A percentile compares a stretch with the other conserved stretches of the same genome.
Conservation (phyloP, 495 filamentous ascomycete genomes). For the Neurospora sp. region DNA sequence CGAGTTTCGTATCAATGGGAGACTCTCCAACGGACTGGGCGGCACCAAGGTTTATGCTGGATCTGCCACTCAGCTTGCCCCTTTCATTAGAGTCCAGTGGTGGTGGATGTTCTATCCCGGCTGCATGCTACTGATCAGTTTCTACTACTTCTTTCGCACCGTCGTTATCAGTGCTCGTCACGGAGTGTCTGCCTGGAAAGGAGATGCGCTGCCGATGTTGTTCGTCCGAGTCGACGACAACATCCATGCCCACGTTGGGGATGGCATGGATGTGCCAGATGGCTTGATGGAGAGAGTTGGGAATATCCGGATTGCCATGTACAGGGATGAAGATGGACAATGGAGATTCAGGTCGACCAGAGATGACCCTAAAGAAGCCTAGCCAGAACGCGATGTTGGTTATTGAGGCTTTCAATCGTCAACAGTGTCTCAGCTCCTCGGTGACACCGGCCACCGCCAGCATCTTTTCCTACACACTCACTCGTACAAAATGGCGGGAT, state of each 20-base stretch:
- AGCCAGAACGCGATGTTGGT: background rate
- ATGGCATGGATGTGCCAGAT: slow-evolving; percentile 27
- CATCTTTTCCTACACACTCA: background rate
- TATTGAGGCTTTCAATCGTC: background rate
- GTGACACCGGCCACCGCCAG: background rate
- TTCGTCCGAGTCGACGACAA: slow-evolving; percentile 27
- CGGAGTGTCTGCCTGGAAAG: slow-evolving; percentile 28
- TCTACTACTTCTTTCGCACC: slow-evolving; percentile 26
- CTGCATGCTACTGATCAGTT: slow-evolving; percentile 21
- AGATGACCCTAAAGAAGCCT: background rate
- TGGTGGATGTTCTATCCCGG: slow-evolving; percentile 29
- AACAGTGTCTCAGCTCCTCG: background rate
- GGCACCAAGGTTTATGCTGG: slow-evolving; percentile 14
- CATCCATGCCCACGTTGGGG: slow-evolving; percentile 19
- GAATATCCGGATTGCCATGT: slow-evolving; percentile 20
- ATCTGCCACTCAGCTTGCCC: slow-evolving; percentile 18
- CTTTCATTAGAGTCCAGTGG: slow-evolving; percentile 27
- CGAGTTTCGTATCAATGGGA: slow-evolving; percentile 22
- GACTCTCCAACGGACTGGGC: background rate
- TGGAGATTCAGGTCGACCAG: slow-evolving; percentile 21
- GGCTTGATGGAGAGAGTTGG: slow-evolving; percentile 24
- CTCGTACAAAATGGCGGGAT: background rate
- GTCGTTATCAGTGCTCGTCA: slow-evolving; percentile 21
- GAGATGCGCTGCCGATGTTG: slow-evolving; percentile 27
- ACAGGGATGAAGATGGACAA: slow-evolving; percentile 19